Evolutionary conservation across 2,329 filamentous ascomycete genomes (phyloP).

Genomic region (Metarhizium guizhouense): DNA sequence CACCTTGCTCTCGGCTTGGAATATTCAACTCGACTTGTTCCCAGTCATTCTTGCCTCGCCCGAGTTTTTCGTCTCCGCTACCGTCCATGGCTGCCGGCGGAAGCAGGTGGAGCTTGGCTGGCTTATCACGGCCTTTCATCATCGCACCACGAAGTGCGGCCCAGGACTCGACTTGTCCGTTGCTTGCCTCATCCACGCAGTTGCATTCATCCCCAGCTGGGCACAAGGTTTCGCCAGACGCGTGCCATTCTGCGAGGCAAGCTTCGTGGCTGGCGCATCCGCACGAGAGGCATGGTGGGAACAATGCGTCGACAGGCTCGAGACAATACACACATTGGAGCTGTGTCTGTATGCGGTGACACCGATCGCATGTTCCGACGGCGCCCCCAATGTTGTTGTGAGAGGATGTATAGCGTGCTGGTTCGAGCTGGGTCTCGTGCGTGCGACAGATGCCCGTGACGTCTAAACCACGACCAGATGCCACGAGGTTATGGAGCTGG

Average conservation of each 20-base stretch:
- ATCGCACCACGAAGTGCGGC: constrained; percentile 34
- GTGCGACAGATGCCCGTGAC: constrained; percentile 54
- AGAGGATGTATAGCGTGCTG: constrained; percentile 38
- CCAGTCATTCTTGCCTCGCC: constrained; percentile 14
- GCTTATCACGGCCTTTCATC: constrained; percentile 19
- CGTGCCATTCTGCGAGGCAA: constrained; percentile 52
- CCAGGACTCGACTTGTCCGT: constrained; percentile 53
- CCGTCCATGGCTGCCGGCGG: constrained; percentile 20
- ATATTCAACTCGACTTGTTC: constrained; percentile 17
- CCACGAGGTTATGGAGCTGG: constrained; percentile 38
- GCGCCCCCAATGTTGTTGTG: constrained; percentile 34
- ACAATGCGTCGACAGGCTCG: constrained; percentile 51
- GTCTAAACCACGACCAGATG: constrained; percentile 49
- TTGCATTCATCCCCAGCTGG: constrained; percentile 58
- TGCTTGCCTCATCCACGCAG: constrained; percentile 47
- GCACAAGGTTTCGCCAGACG: constrained; percentile 45
- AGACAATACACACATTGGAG: constrained; percentile 54
- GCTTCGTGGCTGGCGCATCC: constrained; percentile 52
- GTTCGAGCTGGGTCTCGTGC: constrained; percentile 54
- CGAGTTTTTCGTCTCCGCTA: constrained; percentile 19
- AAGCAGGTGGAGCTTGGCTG: constrained; percentile 14
- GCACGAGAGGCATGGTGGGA: constrained; percentile 52
- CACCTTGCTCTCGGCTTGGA: constrained; percentile 13
- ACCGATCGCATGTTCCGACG: constrained; percentile 41
- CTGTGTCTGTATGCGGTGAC: constrained; percentile 46